phyloP scores from a whole-genome alignment of 2,329 filamentous ascomycete species.

The Seiridium cupressi region DNA sequence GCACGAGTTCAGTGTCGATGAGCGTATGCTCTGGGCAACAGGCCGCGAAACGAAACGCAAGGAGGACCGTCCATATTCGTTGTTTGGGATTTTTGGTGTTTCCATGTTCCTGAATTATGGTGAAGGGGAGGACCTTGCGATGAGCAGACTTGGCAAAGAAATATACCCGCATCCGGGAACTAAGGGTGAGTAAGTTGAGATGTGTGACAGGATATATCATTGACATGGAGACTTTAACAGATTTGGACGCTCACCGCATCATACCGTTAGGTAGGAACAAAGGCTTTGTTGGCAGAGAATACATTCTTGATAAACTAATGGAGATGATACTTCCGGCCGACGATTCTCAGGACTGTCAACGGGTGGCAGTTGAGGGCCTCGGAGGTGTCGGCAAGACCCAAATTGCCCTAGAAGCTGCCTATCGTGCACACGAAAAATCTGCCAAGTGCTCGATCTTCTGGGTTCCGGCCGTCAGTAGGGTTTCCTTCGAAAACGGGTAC shows the following conservation, averaged over 20 bases:
- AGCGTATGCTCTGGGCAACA: not conserved
- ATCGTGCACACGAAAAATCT: conserved; percentile 16
- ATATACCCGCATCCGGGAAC: not conserved
- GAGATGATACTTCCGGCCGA: not conserved
- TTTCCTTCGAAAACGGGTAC: conserved; percentile 32
- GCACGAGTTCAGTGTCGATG: not conserved
- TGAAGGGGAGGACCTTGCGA: not conserved
- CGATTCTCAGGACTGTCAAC: conserved; percentile 14
- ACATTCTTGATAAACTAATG: not conserved
- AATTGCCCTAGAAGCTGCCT: conserved; percentile 32
- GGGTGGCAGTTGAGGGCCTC: conserved; percentile 22
- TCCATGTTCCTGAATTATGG: not conserved
- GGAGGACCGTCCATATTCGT: not conserved
- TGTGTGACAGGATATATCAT: not conserved
- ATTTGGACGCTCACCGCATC: not conserved
- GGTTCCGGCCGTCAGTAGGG: conserved; percentile 27
- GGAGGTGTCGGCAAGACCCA: conserved; percentile 36
- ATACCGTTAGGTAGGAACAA: not conserved
- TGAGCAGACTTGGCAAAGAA: not conserved
- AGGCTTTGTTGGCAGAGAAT: not conserved
- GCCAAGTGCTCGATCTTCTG: conserved; percentile 35
- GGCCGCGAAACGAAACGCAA: not conserved
- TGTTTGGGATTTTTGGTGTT: not conserved
- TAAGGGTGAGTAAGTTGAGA: not conserved
- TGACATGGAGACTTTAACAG: not conserved